These are phyloP conservation scores for Coemansia biformis DNA, from an alignment of 192 early-diverging fungal genomes.

Conservation along the genomic window DNA sequence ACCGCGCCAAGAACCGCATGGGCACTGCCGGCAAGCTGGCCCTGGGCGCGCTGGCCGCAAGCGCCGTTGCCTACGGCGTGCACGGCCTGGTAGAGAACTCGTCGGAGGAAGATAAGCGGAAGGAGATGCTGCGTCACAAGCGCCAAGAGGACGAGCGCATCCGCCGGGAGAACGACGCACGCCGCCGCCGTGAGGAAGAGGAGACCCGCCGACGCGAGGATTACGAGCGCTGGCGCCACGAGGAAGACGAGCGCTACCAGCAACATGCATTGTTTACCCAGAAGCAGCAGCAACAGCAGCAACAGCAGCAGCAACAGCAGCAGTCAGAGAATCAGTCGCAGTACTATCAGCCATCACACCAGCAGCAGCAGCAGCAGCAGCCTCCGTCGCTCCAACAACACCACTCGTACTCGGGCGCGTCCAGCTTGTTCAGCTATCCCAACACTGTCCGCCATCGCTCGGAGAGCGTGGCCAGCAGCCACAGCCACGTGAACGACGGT, in stretches of 20 bases:
- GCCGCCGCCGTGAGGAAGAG: slow-evolving; percentile 28
- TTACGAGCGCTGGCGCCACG: slow-evolving; percentile 20
- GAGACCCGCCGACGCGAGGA: slow-evolving; percentile 19
- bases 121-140: slow-evolving; percentile 13
- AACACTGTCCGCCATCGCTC: slow-evolving; percentile 12
- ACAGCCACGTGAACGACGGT: slow-evolving; percentile 14
- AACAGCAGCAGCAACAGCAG: neutral
- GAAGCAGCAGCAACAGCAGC: slow-evolving; percentile 2
- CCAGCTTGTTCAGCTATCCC: slow-evolving; percentile 4
- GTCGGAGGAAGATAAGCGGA: slow-evolving; percentile 7
- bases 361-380: no score
- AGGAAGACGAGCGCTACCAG: slow-evolving; percentile 9
- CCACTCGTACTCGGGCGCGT: no score
- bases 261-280: neutral
- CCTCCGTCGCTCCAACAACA: no score
- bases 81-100: slow-evolving; percentile 22
- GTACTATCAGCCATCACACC: no score
- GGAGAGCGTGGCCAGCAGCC: slow-evolving; percentile 18
- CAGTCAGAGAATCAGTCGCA: slow-evolving; percentile 6
- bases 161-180: slow-evolving; percentile 27
- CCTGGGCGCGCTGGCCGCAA: slow-evolving; percentile 32
- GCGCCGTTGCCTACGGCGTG: slow-evolving; percentile 41
- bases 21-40: slow-evolving; percentile 26
- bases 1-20: slow-evolving; percentile 8
- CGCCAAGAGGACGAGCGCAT: slow-evolving; percentile 19